A percentile compares a stretch with the other conserved stretches of the same genome.
Conservation (phyloP, 2,329 filamentous ascomycete genomes). For the Beauveria scarabaeidicola region DNA sequence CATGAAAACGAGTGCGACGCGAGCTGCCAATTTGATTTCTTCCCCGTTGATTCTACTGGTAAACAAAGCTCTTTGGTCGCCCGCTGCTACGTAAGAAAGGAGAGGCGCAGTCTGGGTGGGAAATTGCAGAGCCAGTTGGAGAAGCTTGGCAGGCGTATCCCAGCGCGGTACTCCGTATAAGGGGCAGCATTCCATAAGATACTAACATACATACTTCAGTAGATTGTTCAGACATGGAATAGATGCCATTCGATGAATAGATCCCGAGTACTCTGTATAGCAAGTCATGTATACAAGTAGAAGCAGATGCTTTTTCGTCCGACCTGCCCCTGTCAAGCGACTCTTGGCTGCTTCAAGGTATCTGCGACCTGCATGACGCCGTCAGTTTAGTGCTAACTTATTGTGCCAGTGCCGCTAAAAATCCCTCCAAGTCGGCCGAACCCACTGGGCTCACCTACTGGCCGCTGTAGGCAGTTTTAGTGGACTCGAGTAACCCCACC, state of each 20-base stretch:
- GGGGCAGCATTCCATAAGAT: neutral
- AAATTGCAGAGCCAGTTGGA: slow-evolving; percentile 2
- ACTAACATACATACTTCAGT: too few relatives aligned
- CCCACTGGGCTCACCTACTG: neutral
- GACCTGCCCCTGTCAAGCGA: neutral
- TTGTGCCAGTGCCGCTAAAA: neutral
- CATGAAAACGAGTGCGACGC: neutral
- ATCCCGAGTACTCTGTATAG: too few relatives aligned
- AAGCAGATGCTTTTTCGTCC: too few relatives aligned
- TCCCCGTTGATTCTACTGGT: too few relatives aligned
- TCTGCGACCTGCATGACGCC: slow-evolving; percentile 4
- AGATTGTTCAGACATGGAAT: neutral
- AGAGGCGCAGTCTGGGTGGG: slow-evolving; percentile 2
- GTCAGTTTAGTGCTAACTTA: neutral
- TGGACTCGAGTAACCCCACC: too few relatives aligned
- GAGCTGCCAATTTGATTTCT: neutral
- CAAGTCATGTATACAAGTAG: too few relatives aligned
- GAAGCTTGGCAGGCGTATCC: neutral
- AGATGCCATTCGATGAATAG: neutral
- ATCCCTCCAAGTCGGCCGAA: neutral
- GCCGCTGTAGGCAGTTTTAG: neutral
- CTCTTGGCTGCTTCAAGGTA: neutral
- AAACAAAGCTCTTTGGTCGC: neutral
- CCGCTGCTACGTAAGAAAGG: neutral
- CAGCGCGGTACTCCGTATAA: too few relatives aligned